Base-by-base conservation (phyloP, 2,329 filamentous ascomycete species). In the Diplocarpon rosae region DNA sequence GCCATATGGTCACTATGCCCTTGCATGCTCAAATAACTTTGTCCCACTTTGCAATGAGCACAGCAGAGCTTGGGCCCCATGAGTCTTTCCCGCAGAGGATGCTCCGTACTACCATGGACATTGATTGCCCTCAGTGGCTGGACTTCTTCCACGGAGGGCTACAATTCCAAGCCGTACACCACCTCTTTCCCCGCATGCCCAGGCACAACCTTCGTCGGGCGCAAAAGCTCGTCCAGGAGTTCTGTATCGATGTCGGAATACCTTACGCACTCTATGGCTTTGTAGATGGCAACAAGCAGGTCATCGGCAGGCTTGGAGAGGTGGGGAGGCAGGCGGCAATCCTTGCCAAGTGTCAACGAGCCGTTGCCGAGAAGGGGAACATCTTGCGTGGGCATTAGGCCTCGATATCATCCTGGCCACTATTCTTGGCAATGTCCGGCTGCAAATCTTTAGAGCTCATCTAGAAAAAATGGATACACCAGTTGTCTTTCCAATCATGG, bases 21-120 rank as follows among this genome's bases (percentile, higher is more conserved):
- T 68, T 95, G 40, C 88, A 95, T 62, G 75, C 90, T 10, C 88
- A 95, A 62, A 94, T 95, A 61, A 93, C 87, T 0, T 74, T 95
- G 14, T 92, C 85, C 2, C 88, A 95, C 64, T 95, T 93, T 64
- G 85, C 85, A 53, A 95, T 94, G 88, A 90, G 85, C 55, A 95
- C 88, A 0, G 75, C 85, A 10, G 86, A 95, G 56, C 71, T 95
- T 11, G 89, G 89, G 0, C 78, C 83, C 1, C 71, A 80, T 41
- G 88, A 95, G 62, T 92, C 85, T 0, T 95, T 95, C 62, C 79
- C 88, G 0, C 87, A 94, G 64, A 85, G 82, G 63, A 92, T 93
- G 82, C 71, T 95, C 37, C 80, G 89, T 54, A 95, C 88, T 1
- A 94, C 88, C 11, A 94, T 95, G 87, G 87, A 94, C 52, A 80